Base-by-base conservation (phyloP, 2,329 filamentous ascomycete species). In the Colletotrichum echinochloae region DNA sequence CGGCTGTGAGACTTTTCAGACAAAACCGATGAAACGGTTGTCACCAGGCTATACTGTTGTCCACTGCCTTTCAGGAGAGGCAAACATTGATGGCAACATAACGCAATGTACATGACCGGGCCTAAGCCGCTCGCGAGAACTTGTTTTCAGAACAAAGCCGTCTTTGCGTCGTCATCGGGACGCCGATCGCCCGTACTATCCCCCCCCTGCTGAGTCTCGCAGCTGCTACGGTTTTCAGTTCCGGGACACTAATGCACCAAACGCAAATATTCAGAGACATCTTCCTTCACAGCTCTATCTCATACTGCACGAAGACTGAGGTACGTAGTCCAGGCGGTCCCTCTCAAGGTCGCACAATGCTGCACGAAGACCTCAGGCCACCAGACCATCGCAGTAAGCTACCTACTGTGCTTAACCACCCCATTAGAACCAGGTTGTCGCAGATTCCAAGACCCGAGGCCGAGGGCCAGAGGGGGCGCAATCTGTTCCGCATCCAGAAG, bases 391-490 rank as follows among this genome's bases (percentile, higher is more conserved):
- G 41, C n/a, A 48, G 37, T 52, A 20, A 12, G 39, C 33, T 12
- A 3, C 20, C 59, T 28, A 23, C 33, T n/a, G 39, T 30, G 14
- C 54, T 28, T 59, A 63, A 11, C 44, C n/a, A 46, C 44, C 51
- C 35, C 12, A 46, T n/a, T 44, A 41, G 52, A 59, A 63, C 51
- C 67, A 20, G 48, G 28, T 12, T 70, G 67, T 62, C 67, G 67
- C 64, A 70, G 39, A 67, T 33, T 67, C 57, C 64, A 41, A 70
- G 57, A 67, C 67, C 54, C 28, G 65, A 23, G 61, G 57, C 41
- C 49, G 49, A 62, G 64, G 44, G n/a, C 30, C 6, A 48, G 44
- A n/a, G 55, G n/a, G n/a, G n/a, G n/a, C n/a, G 23, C 56, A 35
- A 60, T n/a, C 39, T 60, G n/a, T 33, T 60, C 28, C 56, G 35